These are phyloP conservation scores for Candida ipomoeae DNA, from an alignment of 805 yeast genomes.

Conservation along the genomic window DNA sequence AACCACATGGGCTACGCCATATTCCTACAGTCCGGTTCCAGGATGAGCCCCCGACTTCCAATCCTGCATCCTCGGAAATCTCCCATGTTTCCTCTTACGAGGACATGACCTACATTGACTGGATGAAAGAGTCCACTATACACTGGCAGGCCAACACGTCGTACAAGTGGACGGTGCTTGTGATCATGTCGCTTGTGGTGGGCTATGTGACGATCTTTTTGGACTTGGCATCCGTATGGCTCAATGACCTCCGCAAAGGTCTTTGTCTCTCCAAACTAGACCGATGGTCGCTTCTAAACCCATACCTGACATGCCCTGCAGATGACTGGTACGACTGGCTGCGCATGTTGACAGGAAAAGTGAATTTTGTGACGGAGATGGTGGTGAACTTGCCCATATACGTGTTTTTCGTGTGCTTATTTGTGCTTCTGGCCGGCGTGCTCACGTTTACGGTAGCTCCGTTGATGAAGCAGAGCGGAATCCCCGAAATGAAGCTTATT, in stretches of 20 bases:
- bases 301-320: conserved; percentile 41
- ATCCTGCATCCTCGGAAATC: too few relatives aligned
- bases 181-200: conserved; percentile 41
- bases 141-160: conserved; percentile 15
- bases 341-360: conserved; percentile 21
- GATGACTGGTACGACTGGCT: conserved; percentile 41
- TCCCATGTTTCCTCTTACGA: conserved; percentile 22
- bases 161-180: conserved; percentile 46
- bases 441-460: conserved; percentile 26
- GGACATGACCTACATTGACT: conserved; percentile 45
- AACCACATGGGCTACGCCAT: not conserved
- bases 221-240: conserved; percentile 47
- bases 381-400: conserved; percentile 37
- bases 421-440: conserved; percentile 26
- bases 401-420: conserved; percentile 23
- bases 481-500: conserved; percentile 67
- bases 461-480: conserved; percentile 51
- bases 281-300: conserved; percentile 39
- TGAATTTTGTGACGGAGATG: conserved; percentile 15
- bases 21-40: not conserved
- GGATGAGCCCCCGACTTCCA: not conserved
- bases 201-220: conserved; percentile 48
- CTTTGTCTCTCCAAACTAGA: conserved; percentile 39
- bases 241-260: conserved; percentile 53
- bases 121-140: conserved; percentile 44